Evolutionary conservation across 768 basidiomycete genomes (phyloP), one percentile per base, ranked within the genome.

Genomic region (Trametes gibbosa): DNA sequence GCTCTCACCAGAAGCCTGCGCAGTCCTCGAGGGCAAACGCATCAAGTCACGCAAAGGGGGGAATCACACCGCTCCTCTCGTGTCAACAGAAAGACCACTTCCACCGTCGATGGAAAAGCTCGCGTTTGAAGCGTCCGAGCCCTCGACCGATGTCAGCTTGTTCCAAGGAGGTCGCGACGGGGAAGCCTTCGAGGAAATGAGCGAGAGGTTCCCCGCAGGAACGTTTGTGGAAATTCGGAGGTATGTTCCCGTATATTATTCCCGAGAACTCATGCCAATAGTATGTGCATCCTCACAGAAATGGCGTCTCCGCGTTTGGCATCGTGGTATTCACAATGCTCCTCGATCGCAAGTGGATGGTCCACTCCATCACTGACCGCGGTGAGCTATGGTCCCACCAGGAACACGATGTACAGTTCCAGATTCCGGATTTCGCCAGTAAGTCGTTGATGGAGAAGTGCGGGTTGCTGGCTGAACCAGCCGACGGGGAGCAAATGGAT

Each of bases 331-430:
- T 19, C 41, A 24, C 50, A 12, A 5, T 34, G 9, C 52, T 57
- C 13, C 12, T 34, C 12, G 45, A 53, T 5, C 54, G 63, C 29
- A 10, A 14, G 7, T 51, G 50, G 51, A 35, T 48, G 13, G 42
- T 67, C 14, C 34, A 51, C 35, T 41, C 43, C 17, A 52, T 72
- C 9, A 62, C 58, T 8, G 41, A 19, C 23, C 32, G 23, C n/a
- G 89, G 89, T 5, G 83, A 86, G 55, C 50, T 84, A 1, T 80
- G 82, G 76, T 58, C 67, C 2, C 81, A 82, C 58, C 64, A 73
- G 17, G 74, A 74, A 12, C 65, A 74, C n/a, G 87, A 91, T 58
- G 74, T 88, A 64, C 75, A 78, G 65, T 89, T 86, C 68, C 65
- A 76, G 24, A 73, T 89, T n/a, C 87, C 87, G 0, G 70, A 73